Evolutionary conservation across 1,284 basidiomycete species (phyloP).

Genomic region (Ganoderma lucidum): DNA sequence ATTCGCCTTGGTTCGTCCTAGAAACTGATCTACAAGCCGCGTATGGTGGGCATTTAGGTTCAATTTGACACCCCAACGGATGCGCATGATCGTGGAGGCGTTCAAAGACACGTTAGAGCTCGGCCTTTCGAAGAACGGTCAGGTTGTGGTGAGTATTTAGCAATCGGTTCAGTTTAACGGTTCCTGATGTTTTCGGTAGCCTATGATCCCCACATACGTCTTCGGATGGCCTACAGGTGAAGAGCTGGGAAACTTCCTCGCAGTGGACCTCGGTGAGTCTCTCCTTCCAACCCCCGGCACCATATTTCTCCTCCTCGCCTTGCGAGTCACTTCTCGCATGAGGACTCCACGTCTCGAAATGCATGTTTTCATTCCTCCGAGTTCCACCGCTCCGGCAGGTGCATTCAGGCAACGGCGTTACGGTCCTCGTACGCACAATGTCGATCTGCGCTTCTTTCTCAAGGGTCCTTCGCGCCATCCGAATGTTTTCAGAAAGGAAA

Average conservation of each 20-base stretch:
- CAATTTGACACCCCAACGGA: constrained; percentile 89
- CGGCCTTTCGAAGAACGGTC: constrained; percentile 84
- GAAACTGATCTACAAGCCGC: not conserved
- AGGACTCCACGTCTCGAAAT: too few relatives aligned
- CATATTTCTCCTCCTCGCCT: not conserved
- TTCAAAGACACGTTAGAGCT: constrained; percentile 93
- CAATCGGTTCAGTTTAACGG: not conserved
- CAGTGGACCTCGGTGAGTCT: constrained; percentile 88
- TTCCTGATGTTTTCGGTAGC: constrained; percentile 55
- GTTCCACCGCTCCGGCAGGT: too few relatives aligned
- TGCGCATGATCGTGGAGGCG: constrained; percentile 97
- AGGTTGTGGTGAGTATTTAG: constrained; percentile 84
- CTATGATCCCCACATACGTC: constrained; percentile 96
- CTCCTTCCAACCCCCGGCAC: not conserved
- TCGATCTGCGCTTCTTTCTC: too few relatives aligned
- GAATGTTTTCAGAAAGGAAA: too few relatives aligned
- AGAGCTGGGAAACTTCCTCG: constrained; percentile 91
- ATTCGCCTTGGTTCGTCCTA: not conserved
- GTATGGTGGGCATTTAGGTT: constrained; percentile 55
- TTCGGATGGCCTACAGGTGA: constrained; percentile 96
- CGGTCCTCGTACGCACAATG: too few relatives aligned
- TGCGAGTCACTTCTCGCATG: not conserved
- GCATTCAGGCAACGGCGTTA: too few relatives aligned
- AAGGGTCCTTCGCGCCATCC: too few relatives aligned
- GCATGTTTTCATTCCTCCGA: too few relatives aligned